Percentiles rank a stretch among this genome's conserved stretches.
Evolutionary conservation across 306 rosid species (phyloP).

Genomic region (Cyclanthera cordifolia): DNA sequence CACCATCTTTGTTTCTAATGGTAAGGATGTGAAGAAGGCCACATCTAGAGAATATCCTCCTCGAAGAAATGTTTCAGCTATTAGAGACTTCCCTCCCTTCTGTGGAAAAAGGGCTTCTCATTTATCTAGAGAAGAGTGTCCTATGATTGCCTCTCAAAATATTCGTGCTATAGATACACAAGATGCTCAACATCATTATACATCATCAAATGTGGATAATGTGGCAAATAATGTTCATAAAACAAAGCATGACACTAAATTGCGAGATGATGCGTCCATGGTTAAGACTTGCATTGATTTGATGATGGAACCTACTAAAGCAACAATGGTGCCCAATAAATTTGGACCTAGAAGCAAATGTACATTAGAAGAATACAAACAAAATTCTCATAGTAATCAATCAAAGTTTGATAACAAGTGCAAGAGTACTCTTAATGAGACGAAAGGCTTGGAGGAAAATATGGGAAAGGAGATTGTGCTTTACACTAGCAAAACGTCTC

Average conservation of each 20-base stretch:
- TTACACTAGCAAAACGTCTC: conserved; percentile 21
- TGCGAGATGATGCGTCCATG: conserved; percentile 11
- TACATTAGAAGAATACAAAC: conserved; percentile 9
- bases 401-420: conserved; percentile 23
- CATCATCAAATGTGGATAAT: conserved; percentile 13
- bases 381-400: conserved; percentile 23
- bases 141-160: conserved; percentile 11
- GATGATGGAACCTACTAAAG: conserved; percentile 3
- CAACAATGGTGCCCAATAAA: conserved; percentile 5
- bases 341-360: conserved; percentile 13
- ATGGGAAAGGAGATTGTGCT: conserved; percentile 31
- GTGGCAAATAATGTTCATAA: conserved; percentile 23
- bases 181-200: conserved; percentile 19
- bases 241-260: conserved; percentile 21
- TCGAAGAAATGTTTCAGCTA: conserved; percentile 54
- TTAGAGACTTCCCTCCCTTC: conserved; percentile 52
- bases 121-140: conserved; percentile 19
- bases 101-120: conserved; percentile 55
- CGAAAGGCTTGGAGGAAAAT: conserved; percentile 18
- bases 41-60: conserved; percentile 39
- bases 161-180: conserved; percentile 18
- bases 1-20: conserved; percentile 22
- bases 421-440: conserved; percentile 16
- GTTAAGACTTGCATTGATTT: conserved; percentile 11
- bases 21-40: conserved; percentile 22